Conservation (phyloP, 805 yeast genomes). For the Candida caryicola region DNA sequence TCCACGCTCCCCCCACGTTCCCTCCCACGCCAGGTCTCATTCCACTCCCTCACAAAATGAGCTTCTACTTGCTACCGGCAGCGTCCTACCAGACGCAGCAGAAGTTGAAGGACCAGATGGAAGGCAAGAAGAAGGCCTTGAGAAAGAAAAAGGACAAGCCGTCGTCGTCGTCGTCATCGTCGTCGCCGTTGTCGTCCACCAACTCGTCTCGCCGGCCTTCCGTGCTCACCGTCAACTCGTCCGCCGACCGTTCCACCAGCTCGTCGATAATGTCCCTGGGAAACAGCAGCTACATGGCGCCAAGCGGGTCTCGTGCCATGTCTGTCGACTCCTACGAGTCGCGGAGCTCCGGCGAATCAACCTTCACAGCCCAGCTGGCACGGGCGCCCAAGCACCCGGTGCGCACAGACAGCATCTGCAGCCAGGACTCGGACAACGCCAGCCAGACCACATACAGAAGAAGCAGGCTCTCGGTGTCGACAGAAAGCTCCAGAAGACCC, state of each 20-base stretch:
- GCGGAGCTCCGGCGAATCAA: constrained; percentile 4
- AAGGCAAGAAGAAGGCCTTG: constrained; percentile 6
- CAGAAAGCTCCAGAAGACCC: constrained; percentile 5
- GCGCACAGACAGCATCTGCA: not conserved
- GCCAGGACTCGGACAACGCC: not conserved
- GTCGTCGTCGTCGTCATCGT: not conserved
- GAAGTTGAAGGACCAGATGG: constrained; percentile 14
- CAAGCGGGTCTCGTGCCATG: not conserved
- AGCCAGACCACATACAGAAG: not conserved
- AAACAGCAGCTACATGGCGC: not conserved
- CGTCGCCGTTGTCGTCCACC: not conserved
- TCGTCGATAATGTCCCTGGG: constrained; percentile 2
- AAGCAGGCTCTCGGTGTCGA: not conserved
- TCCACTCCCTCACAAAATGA: constrained; percentile 7
- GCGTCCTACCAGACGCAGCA: constrained; percentile 17
- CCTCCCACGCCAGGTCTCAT: not conserved
- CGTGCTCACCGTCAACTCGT: not conserved
- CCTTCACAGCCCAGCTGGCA: constrained; percentile 1
- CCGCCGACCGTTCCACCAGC: constrained; percentile 2
- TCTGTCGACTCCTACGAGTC: constrained; percentile 5
- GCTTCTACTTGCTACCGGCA: constrained; percentile 15
- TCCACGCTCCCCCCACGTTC: not conserved
- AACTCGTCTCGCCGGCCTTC: too few species aligned
- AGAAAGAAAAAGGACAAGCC: constrained; percentile 4
- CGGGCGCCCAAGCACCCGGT: not conserved